Evolutionary conservation across 2,329 filamentous ascomycete species (phyloP).

Genomic region (Coniella vitis): DNA sequence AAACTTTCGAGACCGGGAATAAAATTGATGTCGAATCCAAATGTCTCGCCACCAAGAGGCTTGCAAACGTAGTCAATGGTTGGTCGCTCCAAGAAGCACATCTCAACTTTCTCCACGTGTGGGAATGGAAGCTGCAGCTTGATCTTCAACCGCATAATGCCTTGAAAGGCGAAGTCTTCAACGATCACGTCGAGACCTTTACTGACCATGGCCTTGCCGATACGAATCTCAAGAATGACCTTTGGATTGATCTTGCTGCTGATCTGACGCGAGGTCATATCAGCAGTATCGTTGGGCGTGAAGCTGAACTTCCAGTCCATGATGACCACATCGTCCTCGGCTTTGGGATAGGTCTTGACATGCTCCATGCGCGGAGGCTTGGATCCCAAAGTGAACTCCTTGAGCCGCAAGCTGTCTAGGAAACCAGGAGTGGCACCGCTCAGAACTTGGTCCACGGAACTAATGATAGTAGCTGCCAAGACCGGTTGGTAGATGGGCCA

Average conservation of each 20-base stretch:
- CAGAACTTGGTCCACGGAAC: slow-evolving; percentile 90
- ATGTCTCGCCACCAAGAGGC: slow-evolving; percentile 86
- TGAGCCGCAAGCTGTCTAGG: slow-evolving; percentile 86
- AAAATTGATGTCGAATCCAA: slow-evolving; percentile 99
- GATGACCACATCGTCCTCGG: slow-evolving; percentile 87
- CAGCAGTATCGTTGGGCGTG: slow-evolving; percentile 86
- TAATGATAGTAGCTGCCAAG: slow-evolving; percentile 84
- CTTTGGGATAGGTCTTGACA: slow-evolving; percentile 95
- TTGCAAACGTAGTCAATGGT: slow-evolving; percentile 97
- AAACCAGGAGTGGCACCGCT: slow-evolving; percentile 89
- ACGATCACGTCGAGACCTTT: slow-evolving; percentile 97
- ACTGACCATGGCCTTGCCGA: slow-evolving; percentile 94
- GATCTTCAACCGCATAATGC: slow-evolving; percentile 93
- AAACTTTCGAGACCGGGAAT: slow-evolving; percentile 90
- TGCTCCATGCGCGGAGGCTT: slow-evolving; percentile 96
- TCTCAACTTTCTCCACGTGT: slow-evolving; percentile 88
- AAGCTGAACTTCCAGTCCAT: slow-evolving; percentile 99
- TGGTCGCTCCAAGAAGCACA: slow-evolving; percentile 87
- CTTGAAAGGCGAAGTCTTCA: slow-evolving; percentile 93
- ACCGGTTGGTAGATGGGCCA: slow-evolving; percentile 98
- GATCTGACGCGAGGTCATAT: slow-evolving; percentile 83
- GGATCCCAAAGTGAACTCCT: slow-evolving; percentile 86
- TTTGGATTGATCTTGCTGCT: slow-evolving; percentile 97
- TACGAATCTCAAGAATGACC: slow-evolving; percentile 85
- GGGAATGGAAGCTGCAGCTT: slow-evolving; percentile 96